Evolutionary conservation across 257 asterid genomes (phyloP).

Genomic region (Asclepias syriaca): DNA sequence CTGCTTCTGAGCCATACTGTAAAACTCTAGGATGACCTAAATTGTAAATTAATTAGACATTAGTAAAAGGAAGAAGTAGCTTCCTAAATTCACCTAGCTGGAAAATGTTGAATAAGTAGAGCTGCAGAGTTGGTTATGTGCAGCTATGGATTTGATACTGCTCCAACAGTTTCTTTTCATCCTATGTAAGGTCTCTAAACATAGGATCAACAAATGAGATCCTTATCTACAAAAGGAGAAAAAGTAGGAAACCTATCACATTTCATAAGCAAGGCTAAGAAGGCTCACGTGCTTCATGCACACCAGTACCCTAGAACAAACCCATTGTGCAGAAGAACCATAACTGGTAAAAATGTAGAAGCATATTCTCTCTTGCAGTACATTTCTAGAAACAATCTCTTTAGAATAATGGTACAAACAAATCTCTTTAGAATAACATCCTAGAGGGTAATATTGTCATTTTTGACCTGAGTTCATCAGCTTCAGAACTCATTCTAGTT

Average conservation of each 20-base stretch:
- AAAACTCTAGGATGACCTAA: conserved; percentile 69
- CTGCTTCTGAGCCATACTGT: conserved; percentile 68
- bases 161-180: neutral
- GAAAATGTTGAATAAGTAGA: conserved; percentile 60
- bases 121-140: conserved; percentile 55
- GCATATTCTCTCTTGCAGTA: neutral
- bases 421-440: neutral
- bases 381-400: neutral
- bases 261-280: neutral
- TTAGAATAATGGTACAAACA: neutral
- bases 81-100: conserved; percentile 59
- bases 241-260: neutral
- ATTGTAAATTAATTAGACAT: conserved; percentile 63
- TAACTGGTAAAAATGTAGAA: neutral
- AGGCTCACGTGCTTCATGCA: neutral
- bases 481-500: neutral
- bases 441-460: neutral
- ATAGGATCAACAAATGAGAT: neutral
- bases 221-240: neutral
- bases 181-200: neutral
- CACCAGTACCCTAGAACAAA: neutral
- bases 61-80: conserved; percentile 60
- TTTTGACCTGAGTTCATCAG: neutral
- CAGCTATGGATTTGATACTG: conserved; percentile 44
- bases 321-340: neutral